Evolutionary conservation across 2,329 filamentous ascomycete genomes (phyloP).

Genomic region (Fusarium incarnatum): DNA sequence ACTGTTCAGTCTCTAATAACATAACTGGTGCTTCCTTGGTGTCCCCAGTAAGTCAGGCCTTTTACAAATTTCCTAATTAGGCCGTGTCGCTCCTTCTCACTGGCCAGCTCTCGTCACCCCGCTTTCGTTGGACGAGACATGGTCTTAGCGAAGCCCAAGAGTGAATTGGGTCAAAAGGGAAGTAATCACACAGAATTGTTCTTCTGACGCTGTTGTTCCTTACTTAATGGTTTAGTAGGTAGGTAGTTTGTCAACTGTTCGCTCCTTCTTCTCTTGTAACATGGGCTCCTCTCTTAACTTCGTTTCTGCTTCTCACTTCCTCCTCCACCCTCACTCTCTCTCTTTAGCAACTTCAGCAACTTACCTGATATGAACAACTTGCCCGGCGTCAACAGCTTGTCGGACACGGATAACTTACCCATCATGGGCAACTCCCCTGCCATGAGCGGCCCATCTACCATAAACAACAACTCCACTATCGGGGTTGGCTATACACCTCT

Average conservation of each 20-base stretch:
- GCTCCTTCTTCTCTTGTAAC: not conserved
- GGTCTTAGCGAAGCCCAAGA: conserved; percentile 1
- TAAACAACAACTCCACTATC: not conserved
- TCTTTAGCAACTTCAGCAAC: not conserved
- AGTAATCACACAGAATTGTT: conserved; percentile 10
- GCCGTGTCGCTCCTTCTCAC: conserved; percentile 44
- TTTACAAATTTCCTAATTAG: conserved; percentile 47
- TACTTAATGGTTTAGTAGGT: not conserved
- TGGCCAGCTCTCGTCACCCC: conserved; percentile 44
- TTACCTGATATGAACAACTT: not conserved
- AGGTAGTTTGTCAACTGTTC: not conserved
- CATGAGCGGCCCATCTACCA: not conserved
- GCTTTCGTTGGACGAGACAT: conserved; percentile 19
- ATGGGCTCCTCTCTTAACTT: not conserved
- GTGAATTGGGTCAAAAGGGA: conserved; percentile 17
- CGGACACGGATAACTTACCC: not conserved
- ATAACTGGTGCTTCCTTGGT: not conserved
- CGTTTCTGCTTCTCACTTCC: not conserved
- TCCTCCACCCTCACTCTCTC: not conserved
- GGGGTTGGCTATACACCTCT: conserved; percentile 38
- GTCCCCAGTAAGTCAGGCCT: not conserved
- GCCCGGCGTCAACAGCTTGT: no score
- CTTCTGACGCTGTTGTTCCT: not conserved
- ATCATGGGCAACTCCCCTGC: not conserved
- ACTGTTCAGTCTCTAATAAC: not conserved